Conservation (phyloP, 768 basidiomycete genomes). For the Cyclocybe aegerita region DNA sequence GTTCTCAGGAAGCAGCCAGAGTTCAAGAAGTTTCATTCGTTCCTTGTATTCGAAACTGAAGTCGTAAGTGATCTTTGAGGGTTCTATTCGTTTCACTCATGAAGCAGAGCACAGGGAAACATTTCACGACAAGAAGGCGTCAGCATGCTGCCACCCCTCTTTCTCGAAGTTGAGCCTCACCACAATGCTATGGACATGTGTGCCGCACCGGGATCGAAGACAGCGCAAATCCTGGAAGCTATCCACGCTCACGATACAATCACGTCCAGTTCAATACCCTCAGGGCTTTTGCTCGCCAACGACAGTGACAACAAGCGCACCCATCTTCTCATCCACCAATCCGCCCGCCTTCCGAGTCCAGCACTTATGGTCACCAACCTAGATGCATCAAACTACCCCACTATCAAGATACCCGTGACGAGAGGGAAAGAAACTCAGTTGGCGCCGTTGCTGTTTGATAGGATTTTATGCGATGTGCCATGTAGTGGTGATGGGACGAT, state of each 20-base stretch:
- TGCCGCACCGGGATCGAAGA: conserved; percentile 98
- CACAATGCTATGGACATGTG: conserved; percentile 98
- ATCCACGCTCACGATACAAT: conserved; percentile 77
- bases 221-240: conserved; percentile 94
- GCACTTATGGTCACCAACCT: conserved; percentile 94
- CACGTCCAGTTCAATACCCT: conserved; percentile 65
- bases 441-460: conserved; percentile 75
- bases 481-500: conserved; percentile 97
- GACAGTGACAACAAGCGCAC: conserved; percentile 94
- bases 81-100: not conserved
- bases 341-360: conserved; percentile 89
- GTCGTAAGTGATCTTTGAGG: conserved; percentile 58
- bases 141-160: conserved; percentile 97
- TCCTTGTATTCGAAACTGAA: conserved; percentile 97
- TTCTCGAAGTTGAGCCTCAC: conserved; percentile 92
- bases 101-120: conserved; percentile 67
- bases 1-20: conserved; percentile 84
- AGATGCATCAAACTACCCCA: conserved; percentile 86
- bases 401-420: conserved; percentile 49
- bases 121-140: conserved; percentile 96
- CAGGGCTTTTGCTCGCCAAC: conserved; percentile 91
- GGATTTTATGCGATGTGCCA: conserved; percentile 95
- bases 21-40: conserved; percentile 94
- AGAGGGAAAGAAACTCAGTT: conserved; percentile 24
- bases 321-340: conserved; percentile 96